Conservation (phyloP, 2,329 filamentous ascomycete species). For the Verticillium zaregamsianum region DNA sequence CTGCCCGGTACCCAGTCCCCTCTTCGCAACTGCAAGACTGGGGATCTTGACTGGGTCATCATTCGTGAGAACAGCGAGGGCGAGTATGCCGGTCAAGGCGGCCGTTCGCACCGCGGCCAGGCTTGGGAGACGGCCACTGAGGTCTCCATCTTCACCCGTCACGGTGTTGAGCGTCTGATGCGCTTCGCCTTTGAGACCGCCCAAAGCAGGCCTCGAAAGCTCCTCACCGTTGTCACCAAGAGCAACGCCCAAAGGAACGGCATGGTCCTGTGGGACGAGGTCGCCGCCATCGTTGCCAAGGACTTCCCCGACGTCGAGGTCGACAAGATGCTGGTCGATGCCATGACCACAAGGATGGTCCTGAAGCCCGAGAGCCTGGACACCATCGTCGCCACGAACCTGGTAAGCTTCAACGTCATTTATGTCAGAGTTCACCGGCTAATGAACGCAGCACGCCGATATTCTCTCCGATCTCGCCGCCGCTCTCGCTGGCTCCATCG, state of each 20-base stretch:
- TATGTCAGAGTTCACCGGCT: constrained; percentile 12
- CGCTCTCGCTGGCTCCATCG: constrained; percentile 65
- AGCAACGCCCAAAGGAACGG: constrained; percentile 63
- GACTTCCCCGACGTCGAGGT: constrained; percentile 57
- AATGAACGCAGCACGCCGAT: constrained; percentile 41
- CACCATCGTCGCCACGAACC: constrained; percentile 60
- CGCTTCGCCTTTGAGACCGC: constrained; percentile 61
- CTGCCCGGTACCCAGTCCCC: constrained; percentile 55
- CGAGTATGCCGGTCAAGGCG: constrained; percentile 63
- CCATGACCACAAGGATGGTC: constrained; percentile 63
- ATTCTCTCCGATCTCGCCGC: constrained; percentile 69
- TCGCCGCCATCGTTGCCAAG: constrained; percentile 47
- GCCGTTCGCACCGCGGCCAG: constrained; percentile 53
- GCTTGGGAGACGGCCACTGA: constrained; percentile 60
- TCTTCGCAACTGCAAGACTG: constrained; percentile 30
- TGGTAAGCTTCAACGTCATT: constrained; percentile 22
- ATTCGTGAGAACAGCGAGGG: constrained; percentile 64
- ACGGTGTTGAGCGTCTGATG: constrained; percentile 55
- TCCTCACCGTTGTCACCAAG: constrained; percentile 61
- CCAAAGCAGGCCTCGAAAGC: constrained; percentile 49
- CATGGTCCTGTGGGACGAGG: constrained; percentile 66
- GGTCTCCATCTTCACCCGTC: constrained; percentile 59
- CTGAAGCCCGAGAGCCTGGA: constrained; percentile 55
- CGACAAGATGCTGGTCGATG: constrained; percentile 65
- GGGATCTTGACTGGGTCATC: constrained; percentile 59